Percentiles rank a stretch among this genome's conserved stretches.
Evolutionary conservation across 768 basidiomycete species (phyloP).

Genomic region (Tulasnella sp.): DNA sequence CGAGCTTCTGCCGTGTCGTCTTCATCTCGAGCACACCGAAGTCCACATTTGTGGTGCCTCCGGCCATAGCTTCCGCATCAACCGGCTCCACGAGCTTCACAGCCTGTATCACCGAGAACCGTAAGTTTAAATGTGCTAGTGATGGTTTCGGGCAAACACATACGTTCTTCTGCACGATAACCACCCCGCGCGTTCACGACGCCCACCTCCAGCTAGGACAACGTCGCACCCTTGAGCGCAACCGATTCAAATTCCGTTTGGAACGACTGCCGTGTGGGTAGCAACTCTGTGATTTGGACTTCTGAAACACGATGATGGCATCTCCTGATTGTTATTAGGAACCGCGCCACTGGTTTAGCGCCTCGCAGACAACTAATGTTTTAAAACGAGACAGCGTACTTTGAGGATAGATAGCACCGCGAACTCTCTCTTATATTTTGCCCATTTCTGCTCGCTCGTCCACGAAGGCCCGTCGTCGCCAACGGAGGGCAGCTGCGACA

Average conservation of each 20-base stretch:
- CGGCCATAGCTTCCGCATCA: slow-evolving; percentile 36
- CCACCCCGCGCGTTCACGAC: slow-evolving; percentile 57
- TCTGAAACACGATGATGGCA: slow-evolving; percentile 52
- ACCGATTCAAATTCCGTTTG: slow-evolving; percentile 55
- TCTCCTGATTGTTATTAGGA: slow-evolving; percentile 57
- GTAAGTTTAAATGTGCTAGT: neutral
- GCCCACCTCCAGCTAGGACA: slow-evolving; percentile 67
- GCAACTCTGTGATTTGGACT: slow-evolving; percentile 56
- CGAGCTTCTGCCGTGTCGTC: slow-evolving; percentile 66
- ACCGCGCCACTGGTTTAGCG: neutral
- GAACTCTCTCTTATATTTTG: slow-evolving; percentile 67
- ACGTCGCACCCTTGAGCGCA: slow-evolving; percentile 44
- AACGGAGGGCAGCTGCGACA: slow-evolving; percentile 75
- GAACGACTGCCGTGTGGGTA: slow-evolving; percentile 65
- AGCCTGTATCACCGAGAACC: slow-evolving; percentile 51
- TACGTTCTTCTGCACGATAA: slow-evolving; percentile 71
- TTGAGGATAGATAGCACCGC: slow-evolving; percentile 67
- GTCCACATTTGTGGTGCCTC: slow-evolving; percentile 73
- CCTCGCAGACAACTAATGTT: neutral
- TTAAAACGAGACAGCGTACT: slow-evolving; percentile 36
- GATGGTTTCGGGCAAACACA: neutral
- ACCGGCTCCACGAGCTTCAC: too few relatives aligned
- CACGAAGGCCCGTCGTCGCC: slow-evolving; percentile 57
- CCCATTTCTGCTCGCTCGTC: slow-evolving; percentile 55
- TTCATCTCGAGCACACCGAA: slow-evolving; percentile 83